Percentiles rank a stretch among this genome's conserved stretches.
These are phyloP conservation scores for Pisolithus tinctorius DNA, from an alignment of 768 basidiomycete genomes.

Conservation along the genomic window DNA sequence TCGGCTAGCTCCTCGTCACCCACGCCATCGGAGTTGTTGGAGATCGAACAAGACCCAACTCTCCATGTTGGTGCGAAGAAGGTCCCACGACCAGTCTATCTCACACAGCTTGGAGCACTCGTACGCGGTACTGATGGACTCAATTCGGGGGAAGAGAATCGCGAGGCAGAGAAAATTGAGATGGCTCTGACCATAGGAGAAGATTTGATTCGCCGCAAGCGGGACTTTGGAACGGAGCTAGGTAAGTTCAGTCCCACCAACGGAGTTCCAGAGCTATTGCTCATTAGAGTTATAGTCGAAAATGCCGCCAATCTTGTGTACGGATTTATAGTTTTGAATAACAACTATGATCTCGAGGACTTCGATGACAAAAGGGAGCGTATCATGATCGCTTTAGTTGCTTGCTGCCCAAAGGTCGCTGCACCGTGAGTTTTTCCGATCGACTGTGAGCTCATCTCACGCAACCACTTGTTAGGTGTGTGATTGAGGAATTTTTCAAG, in stretches of 20 bases:
- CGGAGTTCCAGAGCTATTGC: background rate
- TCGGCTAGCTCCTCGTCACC: slow-evolving; percentile 75
- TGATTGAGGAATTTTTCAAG: slow-evolving; percentile 92
- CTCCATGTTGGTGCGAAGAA: slow-evolving; percentile 65
- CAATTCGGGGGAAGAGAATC: slow-evolving; percentile 46
- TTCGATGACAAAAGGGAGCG: slow-evolving; percentile 76
- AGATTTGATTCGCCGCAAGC: slow-evolving; percentile 77
- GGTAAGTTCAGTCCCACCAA: slow-evolving; percentile 35
- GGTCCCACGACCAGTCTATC: slow-evolving; percentile 79
- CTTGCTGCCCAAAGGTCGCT: slow-evolving; percentile 68
- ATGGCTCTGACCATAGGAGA: slow-evolving; percentile 78
- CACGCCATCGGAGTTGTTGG: slow-evolving; percentile 71
- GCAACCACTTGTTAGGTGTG: slow-evolving; percentile 40
- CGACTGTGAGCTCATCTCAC: background rate
- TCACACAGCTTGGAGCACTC: slow-evolving; percentile 75
- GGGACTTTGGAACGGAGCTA: slow-evolving; percentile 80
- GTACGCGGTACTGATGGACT: slow-evolving; percentile 55
- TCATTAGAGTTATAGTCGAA: slow-evolving; percentile 54
- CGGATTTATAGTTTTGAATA: slow-evolving; percentile 63
- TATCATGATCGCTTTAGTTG: slow-evolving; percentile 72
- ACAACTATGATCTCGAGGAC: slow-evolving; percentile 77
- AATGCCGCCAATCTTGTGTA: slow-evolving; percentile 81
- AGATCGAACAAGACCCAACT: slow-evolving; percentile 82
- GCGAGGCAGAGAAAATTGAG: slow-evolving; percentile 71
- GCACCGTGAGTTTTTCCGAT: slow-evolving; percentile 58